Evolutionary conservation across 805 yeast species (phyloP).

Genomic region (Candida maesae): DNA sequence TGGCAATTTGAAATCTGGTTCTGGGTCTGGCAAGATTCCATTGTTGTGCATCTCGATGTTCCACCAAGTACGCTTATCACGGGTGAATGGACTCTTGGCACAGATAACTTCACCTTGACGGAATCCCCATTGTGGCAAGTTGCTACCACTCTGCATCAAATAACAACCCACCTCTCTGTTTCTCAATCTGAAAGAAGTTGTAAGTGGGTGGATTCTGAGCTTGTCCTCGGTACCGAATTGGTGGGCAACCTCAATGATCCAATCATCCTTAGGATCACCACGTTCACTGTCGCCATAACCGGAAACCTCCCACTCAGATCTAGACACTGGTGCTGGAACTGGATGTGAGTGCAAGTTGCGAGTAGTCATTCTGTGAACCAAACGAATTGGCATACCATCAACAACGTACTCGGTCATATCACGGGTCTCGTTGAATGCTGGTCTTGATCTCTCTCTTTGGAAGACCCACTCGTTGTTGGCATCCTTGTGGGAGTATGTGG

Average conservation of each 20-base stretch:
- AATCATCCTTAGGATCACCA: constrained; percentile 74
- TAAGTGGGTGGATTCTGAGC: constrained; percentile 65
- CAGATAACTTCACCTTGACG: constrained; percentile 96
- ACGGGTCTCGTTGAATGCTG: constrained; percentile 24
- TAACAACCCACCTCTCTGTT: constrained; percentile 74
- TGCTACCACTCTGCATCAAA: constrained; percentile 74
- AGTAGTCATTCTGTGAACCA: constrained; percentile 58
- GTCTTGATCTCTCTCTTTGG: constrained; percentile 54
- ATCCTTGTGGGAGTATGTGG: constrained; percentile 76
- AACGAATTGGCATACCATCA: constrained; percentile 60
- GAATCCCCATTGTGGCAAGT: constrained; percentile 96
- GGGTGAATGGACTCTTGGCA: constrained; percentile 55
- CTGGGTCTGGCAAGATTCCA: constrained; percentile 53
- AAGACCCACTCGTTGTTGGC: constrained; percentile 66
- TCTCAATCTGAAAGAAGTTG: constrained; percentile 76
- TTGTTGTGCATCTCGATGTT: constrained; percentile 71
- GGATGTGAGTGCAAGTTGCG: constrained; percentile 72
- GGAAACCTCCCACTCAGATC: constrained; percentile 72
- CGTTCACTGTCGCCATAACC: constrained; percentile 63
- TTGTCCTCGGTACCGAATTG: constrained; percentile 54
- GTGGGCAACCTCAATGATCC: constrained; percentile 68
- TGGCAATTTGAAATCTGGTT: constrained; percentile 62
- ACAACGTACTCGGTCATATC: constrained; percentile 30
- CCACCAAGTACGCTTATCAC: constrained; percentile 90
- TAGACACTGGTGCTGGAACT: constrained; percentile 61